These are phyloP conservation scores for Salix arbutifolia DNA, from an alignment of 345 rosid species.

Conservation along the genomic window DNA sequence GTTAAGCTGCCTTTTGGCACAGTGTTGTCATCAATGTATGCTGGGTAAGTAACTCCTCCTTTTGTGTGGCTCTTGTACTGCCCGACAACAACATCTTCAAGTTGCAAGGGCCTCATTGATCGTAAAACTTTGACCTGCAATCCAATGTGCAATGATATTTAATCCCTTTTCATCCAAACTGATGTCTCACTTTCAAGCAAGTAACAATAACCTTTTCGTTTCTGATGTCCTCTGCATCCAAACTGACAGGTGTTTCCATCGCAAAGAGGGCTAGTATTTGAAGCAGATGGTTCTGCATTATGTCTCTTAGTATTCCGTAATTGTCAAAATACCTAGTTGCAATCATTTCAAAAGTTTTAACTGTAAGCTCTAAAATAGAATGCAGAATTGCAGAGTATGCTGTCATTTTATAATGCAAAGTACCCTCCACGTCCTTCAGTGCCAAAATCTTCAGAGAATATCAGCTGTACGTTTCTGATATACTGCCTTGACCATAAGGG, in stretches of 20 bases:
- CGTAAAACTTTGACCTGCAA: slow-evolving; percentile 89
- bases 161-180: too few relatives aligned
- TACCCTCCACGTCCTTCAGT: slow-evolving; percentile 99
- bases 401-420: slow-evolving; percentile 8
- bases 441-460: slow-evolving; percentile 97
- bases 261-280: slow-evolving; percentile 97
- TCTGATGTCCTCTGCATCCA: slow-evolving; percentile 97
- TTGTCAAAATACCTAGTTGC: slow-evolving; percentile 75
- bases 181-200: not conserved
- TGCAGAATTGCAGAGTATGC: not conserved
- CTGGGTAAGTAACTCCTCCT: slow-evolving; percentile 77
- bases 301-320: slow-evolving; percentile 93
- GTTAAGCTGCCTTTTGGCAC: slow-evolving; percentile 86
- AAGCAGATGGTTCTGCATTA: slow-evolving; percentile 99
- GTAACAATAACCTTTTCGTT: slow-evolving; percentile 68
- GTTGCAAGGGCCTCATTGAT: slow-evolving; percentile 81
- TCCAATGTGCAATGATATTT: slow-evolving; percentile 6
- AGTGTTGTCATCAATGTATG: slow-evolving; percentile 82
- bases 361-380: not conserved
- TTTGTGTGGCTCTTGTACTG: slow-evolving; percentile 92
- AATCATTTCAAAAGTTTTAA: slow-evolving; percentile 3
- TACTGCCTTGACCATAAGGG: slow-evolving; percentile 97
- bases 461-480: slow-evolving; percentile 81
- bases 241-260: slow-evolving; percentile 98
- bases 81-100: slow-evolving; percentile 78